phyloP scores from a whole-genome alignment of 2,329 filamentous ascomycete genomes.

The Fusarium sp. region DNA sequence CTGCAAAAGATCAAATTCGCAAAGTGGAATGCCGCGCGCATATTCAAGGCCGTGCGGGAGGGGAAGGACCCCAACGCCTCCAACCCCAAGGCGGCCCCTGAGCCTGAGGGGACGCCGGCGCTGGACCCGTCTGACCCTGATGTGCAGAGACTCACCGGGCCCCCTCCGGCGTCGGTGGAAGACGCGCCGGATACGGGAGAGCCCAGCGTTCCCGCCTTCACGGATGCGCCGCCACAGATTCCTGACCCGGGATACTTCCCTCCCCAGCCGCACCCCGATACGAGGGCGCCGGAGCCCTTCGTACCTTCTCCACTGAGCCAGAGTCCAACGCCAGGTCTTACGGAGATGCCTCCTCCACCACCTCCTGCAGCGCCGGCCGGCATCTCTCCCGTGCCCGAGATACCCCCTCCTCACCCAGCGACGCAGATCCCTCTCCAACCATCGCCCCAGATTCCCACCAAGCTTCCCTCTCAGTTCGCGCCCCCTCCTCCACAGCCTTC shows the following conservation, averaged over 20 bases:
- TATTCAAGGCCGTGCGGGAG: conserved; percentile 89
- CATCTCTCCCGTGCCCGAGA: conserved; percentile 21
- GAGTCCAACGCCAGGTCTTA: conserved; percentile 39
- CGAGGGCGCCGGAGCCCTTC: conserved; percentile 43
- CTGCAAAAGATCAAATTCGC: conserved; percentile 93
- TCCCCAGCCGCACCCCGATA: conserved; percentile 24
- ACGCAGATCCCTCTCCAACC: conserved; percentile 46
- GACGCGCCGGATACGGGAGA: conserved; percentile 63
- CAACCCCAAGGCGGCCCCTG: conserved; percentile 77
- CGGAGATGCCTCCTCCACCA: conserved; percentile 37
- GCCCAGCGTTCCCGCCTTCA: conserved; percentile 43
- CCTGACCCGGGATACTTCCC: conserved; percentile 52
- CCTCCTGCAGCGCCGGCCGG: conserved; percentile 25
- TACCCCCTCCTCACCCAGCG: conserved; percentile 24
- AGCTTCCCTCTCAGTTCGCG: conserved; percentile 40
- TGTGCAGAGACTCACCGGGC: conserved; percentile 61
- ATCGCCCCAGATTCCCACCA: conserved; percentile 45
- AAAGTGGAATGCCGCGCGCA: conserved; percentile 94
- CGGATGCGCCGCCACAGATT: conserved; percentile 42
- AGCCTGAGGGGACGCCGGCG: conserved; percentile 58
- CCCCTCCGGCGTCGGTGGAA: conserved; percentile 63
- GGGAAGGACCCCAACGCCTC: conserved; percentile 92
- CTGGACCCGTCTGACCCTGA: conserved; percentile 76
- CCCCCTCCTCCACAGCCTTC: conserved; percentile 39
- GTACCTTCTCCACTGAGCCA: conserved; percentile 52